Conservation (phyloP, 192 early-diverging fungal species). For the Entomortierella chlamydospora region DNA sequence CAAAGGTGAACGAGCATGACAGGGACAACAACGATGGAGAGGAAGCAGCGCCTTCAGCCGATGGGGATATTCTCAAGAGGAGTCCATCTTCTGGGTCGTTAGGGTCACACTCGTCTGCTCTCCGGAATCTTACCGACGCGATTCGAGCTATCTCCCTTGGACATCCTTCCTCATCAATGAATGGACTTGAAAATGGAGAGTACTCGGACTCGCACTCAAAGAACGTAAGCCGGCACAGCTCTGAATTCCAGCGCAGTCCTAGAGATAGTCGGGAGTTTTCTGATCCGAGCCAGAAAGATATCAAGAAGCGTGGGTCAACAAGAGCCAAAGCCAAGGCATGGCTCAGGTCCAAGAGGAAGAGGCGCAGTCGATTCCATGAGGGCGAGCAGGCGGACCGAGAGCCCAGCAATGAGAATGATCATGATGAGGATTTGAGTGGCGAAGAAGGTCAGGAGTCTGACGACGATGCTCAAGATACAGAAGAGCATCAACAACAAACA, state of each 20-base stretch:
- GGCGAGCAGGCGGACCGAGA: slow-evolving; percentile 2
- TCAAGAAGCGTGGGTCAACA: slow-evolving; percentile 29
- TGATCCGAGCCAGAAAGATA: slow-evolving; percentile 29
- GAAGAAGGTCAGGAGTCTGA: slow-evolving; percentile 1
- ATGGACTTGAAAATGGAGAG: neutral
- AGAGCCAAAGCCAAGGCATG: slow-evolving; percentile 48
- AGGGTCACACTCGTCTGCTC: slow-evolving; percentile 9
- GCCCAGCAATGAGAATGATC: neutral
- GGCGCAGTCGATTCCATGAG: neutral
- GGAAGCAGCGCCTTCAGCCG: neutral
- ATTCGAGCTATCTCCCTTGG: slow-evolving; percentile 50
- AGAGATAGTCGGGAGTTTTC: slow-evolving; percentile 33
- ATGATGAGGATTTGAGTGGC: slow-evolving; percentile 7
- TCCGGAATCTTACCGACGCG: slow-evolving; percentile 35
- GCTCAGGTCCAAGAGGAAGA: slow-evolving; percentile 43
- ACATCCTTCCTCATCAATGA: slow-evolving; percentile 1
- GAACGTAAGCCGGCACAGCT: neutral
- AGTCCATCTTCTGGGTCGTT: slow-evolving; percentile 3
- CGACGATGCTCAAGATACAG: neutral
- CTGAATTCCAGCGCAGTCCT: slow-evolving; percentile 17
- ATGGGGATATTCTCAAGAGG: slow-evolving; percentile 6
- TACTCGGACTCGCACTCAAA: neutral
- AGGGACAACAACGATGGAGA: neutral
- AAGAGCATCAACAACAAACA: neutral
- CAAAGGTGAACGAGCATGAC: slow-evolving; percentile 11